A percentile compares a stretch with the other conserved stretches of the same genome.
Evolutionary conservation across 2,329 filamentous ascomycete genomes (phyloP).

Genomic region (Phaeophleospora eucalypticola): DNA sequence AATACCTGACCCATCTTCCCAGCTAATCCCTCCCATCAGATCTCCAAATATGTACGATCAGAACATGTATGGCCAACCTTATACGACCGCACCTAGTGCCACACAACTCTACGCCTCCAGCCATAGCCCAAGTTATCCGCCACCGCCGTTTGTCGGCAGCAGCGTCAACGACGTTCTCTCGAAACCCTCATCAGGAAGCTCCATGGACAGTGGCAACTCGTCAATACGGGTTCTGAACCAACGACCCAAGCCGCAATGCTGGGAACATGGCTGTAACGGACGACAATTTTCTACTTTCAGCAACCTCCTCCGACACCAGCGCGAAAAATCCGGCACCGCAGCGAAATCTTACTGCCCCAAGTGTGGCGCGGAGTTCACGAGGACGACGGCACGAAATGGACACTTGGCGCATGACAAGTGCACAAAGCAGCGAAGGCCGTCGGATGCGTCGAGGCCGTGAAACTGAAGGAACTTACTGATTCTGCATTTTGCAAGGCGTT

Average conservation of each 20-base stretch:
- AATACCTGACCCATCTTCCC: constrained; percentile 2
- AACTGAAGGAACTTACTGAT: too few relatives aligned
- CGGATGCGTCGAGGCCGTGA: too few relatives aligned
- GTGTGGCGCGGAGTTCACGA: constrained; percentile 88
- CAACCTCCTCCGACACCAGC: constrained; percentile 86
- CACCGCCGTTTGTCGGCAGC: constrained; percentile 23
- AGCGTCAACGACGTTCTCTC: constrained; percentile 22
- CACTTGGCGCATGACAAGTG: constrained; percentile 87
- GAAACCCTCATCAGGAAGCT: constrained; percentile 9
- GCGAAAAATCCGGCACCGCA: constrained; percentile 89
- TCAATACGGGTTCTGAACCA: constrained; percentile 34
- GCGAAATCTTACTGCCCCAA: constrained; percentile 84
- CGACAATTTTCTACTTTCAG: constrained; percentile 95
- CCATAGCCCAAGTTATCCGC: constrained; percentile 22
- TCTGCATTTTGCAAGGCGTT: not conserved
- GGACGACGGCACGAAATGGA: constrained; percentile 82
- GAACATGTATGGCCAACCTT: constrained; percentile 27
- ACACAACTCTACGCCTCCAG: constrained; percentile 23
- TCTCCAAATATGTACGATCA: constrained; percentile 31
- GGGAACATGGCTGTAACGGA: constrained; percentile 95
- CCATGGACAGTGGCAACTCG: constrained; percentile 18
- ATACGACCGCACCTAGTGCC: constrained; percentile 23
- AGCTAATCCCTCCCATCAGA: constrained; percentile 16
- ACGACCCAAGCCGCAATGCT: constrained; percentile 85
- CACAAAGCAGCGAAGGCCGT: constrained; percentile 61